Percentiles rank a stretch among this genome's conserved stretches.
Evolutionary conservation across 441 rosid genomes (phyloP).

Genomic region (Eutrema salsugineum): DNA sequence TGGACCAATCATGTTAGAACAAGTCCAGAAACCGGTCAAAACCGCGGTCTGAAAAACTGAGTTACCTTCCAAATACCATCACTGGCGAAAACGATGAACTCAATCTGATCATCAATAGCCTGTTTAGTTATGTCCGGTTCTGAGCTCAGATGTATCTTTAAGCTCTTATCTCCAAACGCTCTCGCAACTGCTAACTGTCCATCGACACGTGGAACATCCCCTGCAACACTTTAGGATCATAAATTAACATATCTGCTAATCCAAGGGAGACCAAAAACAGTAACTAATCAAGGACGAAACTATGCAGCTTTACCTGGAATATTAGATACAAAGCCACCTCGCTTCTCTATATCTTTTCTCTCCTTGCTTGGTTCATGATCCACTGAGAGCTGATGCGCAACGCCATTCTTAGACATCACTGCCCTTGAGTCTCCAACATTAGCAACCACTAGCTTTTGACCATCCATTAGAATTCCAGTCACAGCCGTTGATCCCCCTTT

Average conservation of each 20-base stretch:
- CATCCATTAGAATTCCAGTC: slow-evolving; percentile 62
- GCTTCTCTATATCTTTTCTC: slow-evolving; percentile 42
- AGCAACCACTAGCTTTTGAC: slow-evolving; percentile 63
- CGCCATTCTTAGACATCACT: slow-evolving; percentile 51
- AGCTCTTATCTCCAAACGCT: slow-evolving; percentile 75
- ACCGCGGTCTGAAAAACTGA: background rate
- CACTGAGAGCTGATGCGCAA: slow-evolving; percentile 54
- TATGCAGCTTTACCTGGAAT: slow-evolving; percentile 48
- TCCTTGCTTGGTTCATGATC: slow-evolving; percentile 78
- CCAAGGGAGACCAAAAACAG: background rate
- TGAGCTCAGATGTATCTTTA: slow-evolving; percentile 69
- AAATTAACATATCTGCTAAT: background rate
- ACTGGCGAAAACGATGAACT: slow-evolving; percentile 61
- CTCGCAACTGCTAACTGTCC: slow-evolving; percentile 82
- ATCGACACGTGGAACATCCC: slow-evolving; percentile 69
- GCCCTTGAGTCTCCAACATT: slow-evolving; percentile 88
- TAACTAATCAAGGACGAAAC: background rate
- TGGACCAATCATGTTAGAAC: background rate
- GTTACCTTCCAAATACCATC: slow-evolving; percentile 78
- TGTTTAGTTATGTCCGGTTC: slow-evolving; percentile 47
- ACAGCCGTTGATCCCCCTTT: slow-evolving; percentile 83
- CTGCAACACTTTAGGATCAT: slow-evolving; percentile 21
- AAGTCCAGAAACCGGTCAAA: background rate
- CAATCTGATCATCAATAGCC: slow-evolving; percentile 39
- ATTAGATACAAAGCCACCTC: slow-evolving; percentile 75